Base-by-base conservation (phyloP, 768 basidiomycete genomes). In the Pleurotus sapidus region DNA sequence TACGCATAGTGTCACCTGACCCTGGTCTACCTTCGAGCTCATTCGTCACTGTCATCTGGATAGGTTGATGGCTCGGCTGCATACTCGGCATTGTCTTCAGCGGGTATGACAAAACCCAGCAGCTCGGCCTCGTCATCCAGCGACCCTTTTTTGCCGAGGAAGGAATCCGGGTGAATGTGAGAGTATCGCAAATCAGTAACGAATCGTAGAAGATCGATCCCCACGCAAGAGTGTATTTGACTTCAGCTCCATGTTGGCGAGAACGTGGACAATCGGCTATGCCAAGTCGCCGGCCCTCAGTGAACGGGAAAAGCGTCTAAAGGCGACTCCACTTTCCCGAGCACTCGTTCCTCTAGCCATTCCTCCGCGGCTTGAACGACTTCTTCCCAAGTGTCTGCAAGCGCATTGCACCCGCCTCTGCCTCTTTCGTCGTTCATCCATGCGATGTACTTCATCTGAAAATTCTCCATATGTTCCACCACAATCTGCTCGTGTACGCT, bases 391-490 rank as follows among this genome's bases (percentile, higher is more conserved):
- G 24, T 20, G 4, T 24, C 12, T n/a, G 38, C 37, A 9, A 53
- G 27, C 12, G 50, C 51, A n/a, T 42, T n/a, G 15, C 51, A 53
- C 12, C 49, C 49, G 40, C 11, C 9, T 18, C 51, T 37, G 9
- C 38, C 11, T 14, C 15, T 15, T 23, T 53, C 51, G 38, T 30
- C 50, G 15, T 24, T 18, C 38, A 53, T 8, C 51, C 51, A 53
- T 9, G 51, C 51, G 17, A 53, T 17, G 25, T 53, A 53, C 24
- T 15, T 53, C 37, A 53, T 53, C 38, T 53, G 51, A n/a, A 43
- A 53, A 18, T 25, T 40, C 9, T 39, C 51, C 38, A 53, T 17
- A 12, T 23, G n/a, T 15, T 42, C 51, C 8, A 11, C 11, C 11
- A 12, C 9, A 18, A 53, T 2, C 23, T 53, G 51, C 5, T 40